A percentile compares a stretch with the other conserved stretches of the same genome.
Conservation (phyloP, 164 flowering plant species). For the Dillenia turbinata region DNA sequence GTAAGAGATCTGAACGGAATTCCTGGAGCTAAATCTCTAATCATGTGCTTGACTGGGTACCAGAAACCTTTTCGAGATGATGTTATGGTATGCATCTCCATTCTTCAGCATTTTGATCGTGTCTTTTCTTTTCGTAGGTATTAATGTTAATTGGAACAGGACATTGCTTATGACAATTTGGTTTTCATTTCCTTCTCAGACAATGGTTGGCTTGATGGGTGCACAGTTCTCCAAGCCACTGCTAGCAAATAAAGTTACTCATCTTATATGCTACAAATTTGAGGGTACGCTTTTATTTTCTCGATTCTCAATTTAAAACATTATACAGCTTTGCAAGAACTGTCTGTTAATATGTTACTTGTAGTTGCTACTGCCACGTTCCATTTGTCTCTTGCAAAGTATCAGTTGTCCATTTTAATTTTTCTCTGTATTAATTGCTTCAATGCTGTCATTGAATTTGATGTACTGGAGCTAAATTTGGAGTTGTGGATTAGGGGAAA, state of each 20-base stretch:
- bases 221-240: constrained; percentile 85
- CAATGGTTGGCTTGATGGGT: constrained; percentile 88
- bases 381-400: no score
- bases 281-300: constrained; percentile 51
- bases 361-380: no score
- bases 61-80: constrained; percentile 81
- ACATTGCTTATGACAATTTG: constrained; percentile 2
- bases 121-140: not conserved
- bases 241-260: constrained; percentile 83
- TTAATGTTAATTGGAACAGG: not conserved
- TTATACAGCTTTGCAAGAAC: no score
- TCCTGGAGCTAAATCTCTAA: constrained; percentile 57
- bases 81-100: constrained; percentile 54
- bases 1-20: constrained; percentile 74
- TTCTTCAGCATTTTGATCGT: not conserved
- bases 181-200: constrained; percentile 34
- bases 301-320: not conserved
- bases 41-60: constrained; percentile 90
- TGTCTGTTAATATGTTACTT: no score
- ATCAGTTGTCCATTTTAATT: no score
- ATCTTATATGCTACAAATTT: constrained; percentile 94
- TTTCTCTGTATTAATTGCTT: no score
- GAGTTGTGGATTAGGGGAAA: no score
- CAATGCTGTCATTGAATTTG: no score
- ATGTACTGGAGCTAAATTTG: no score